Evolutionary conservation across 2,329 filamentous ascomycete genomes (phyloP), one percentile per base, ranked within the genome.

Genomic region (Teratosphaeria viscida): DNA sequence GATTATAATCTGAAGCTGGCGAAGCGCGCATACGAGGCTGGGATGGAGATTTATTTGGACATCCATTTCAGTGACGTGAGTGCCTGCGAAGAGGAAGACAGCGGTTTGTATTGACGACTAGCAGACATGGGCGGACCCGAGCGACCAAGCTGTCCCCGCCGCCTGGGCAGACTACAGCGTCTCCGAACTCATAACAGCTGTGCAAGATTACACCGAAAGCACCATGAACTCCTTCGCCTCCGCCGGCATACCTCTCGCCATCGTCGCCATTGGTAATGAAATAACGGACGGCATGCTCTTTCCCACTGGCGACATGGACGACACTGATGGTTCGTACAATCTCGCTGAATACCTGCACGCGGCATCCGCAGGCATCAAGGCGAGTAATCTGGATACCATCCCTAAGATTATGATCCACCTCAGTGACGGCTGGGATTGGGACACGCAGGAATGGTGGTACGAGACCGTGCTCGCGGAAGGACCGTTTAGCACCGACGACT

Each of bases 241-340:
- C 11, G 72, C 72, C 53, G 68, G 70, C 8, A 73, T 79, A 49
- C 63, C 70, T 23, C 67, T 76, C 23, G 67, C 65, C 34, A 70
- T 77, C 32, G 75, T 79, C 3, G 75, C 65, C 5, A 67, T 74
- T 19, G 73, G 73, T 34, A 74, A 74, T 56, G 73, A 74, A 64
- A 72, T 75, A 62, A 66, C 68, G 14, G 64, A 67, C 53, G 73
- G 73, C 19, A 64, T 72, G 57, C 64, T 75, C 53, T 75, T 70
- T 67, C 72, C 72, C 2, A 58, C 68, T 0, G 73, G 71, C 29
- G 60, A 69, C 34, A 66, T 69, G 34, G 63, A 70, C 5, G 68
- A 64, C 56, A 52, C 62, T 3, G 61, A 63, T 5, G 66, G 66
- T 1, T 65, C 73, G 5, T 61, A 67, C 19, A 72, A 72, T 61